Percentiles rank a stretch among this genome's conserved stretches.
phyloP scores from a whole-genome alignment of 2,329 filamentous ascomycete species.

The Ophiostoma fasciatum region DNA sequence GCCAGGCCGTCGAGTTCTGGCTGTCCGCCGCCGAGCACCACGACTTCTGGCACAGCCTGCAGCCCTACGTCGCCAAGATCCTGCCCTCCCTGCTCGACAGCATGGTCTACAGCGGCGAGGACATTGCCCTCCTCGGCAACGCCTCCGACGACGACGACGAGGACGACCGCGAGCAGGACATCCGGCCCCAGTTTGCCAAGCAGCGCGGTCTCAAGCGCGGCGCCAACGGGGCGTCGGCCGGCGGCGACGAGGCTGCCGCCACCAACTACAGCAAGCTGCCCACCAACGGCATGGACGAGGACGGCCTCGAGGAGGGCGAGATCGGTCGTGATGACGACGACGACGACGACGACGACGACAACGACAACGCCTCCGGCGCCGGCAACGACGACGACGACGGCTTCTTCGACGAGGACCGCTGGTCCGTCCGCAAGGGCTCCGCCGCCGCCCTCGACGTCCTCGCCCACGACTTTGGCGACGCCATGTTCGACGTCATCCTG shows the following conservation, averaged over 20 bases:
- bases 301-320: constrained; percentile 7
- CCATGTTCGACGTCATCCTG: constrained; percentile 81
- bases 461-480: constrained; percentile 72
- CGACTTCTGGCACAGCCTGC: constrained; percentile 59
- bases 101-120: constrained; percentile 94
- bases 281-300: constrained; percentile 44
- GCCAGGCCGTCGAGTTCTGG: constrained; percentile 97
- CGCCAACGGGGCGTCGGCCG: constrained; percentile 35
- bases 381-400: constrained; percentile 57
- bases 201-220: constrained; percentile 42
- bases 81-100: constrained; percentile 82
- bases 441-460: constrained; percentile 91
- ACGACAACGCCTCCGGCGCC: constrained; percentile 68
- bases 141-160: constrained; percentile 82
- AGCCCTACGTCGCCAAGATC: constrained; percentile 67
- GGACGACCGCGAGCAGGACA: constrained; percentile 79
- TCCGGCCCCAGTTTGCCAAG: constrained; percentile 84
- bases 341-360: constrained; percentile 57
- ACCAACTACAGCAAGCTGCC: constrained; percentile 40
- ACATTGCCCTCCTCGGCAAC: constrained; percentile 70
- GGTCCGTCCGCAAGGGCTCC: constrained; percentile 94
- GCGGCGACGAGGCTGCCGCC: constrained; percentile 22
- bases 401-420: constrained; percentile 57
- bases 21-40: constrained; percentile 82
- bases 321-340: constrained; percentile 63